phyloP scores from a whole-genome alignment of 2,329 filamentous ascomycete species.

The Scolecobasidium constrictum region DNA sequence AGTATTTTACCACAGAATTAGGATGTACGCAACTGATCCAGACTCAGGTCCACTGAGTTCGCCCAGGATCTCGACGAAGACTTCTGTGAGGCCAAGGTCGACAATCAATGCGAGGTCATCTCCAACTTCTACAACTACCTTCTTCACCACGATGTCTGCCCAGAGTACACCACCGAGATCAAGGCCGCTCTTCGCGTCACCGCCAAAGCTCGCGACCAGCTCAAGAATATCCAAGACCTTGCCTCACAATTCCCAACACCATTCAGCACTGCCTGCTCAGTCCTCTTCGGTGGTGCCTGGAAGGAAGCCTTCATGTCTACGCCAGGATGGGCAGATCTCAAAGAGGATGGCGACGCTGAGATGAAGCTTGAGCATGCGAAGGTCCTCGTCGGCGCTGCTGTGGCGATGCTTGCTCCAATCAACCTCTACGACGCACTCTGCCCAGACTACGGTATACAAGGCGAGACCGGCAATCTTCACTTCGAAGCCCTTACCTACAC shows the following conservation, averaged over 20 bases:
- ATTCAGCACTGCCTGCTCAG: conserved; percentile 69
- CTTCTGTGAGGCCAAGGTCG: conserved; percentile 43
- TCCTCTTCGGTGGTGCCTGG: conserved; percentile 50
- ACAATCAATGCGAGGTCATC: conserved; percentile 55
- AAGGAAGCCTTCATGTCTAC: background rate
- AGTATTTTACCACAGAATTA: conserved; percentile 20
- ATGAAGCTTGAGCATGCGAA: conserved; percentile 24
- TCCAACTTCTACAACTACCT: conserved; percentile 86
- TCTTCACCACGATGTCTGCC: conserved; percentile 72
- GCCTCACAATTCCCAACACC: conserved; percentile 53
- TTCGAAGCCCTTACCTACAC: background rate
- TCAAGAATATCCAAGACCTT: conserved; percentile 47
- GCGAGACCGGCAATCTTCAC: background rate
- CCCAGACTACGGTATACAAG: background rate
- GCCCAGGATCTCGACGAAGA: conserved; percentile 31
- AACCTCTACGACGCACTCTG: conserved; percentile 26
- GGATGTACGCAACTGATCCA: background rate
- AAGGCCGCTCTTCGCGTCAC: conserved; percentile 56
- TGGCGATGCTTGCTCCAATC: conserved; percentile 36
- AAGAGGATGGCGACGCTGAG: conserved; percentile 27
- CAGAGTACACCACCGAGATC: conserved; percentile 63
- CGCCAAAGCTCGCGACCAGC: conserved; percentile 53
- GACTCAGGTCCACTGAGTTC: conserved; percentile 42
- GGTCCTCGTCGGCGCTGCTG: conserved; percentile 38
- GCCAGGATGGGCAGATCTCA: conserved; percentile 16